Base-by-base conservation (phyloP, 2,329 filamentous ascomycete species). In the Fonsecaea erecta region DNA sequence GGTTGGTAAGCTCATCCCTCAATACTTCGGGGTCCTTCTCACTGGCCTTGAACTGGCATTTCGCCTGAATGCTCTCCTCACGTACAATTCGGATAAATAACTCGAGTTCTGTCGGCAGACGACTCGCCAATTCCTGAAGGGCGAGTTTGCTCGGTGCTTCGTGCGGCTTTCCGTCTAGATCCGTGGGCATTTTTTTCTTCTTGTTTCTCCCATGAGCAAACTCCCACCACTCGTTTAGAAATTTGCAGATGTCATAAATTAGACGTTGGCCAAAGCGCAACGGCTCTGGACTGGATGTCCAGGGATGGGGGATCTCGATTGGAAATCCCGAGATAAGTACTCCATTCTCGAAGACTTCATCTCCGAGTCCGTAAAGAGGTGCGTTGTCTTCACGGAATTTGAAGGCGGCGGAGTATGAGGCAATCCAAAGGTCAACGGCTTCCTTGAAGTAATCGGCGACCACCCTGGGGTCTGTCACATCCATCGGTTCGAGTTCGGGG, bases 331-430 rank as follows among this genome's bases (percentile, higher is more conserved):
- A 79, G 1, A 80, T 78, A 9, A 91, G 77, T 26, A 92, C 85
- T 6, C 89, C 89, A 69, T 89, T 81, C 55, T 87, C 82, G 34
- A 95, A 77, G 58, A 85, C 80, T 68, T 93, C 90, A 16, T 85
- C 79, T 18, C 84, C 83, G 3, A 97, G 83, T 1, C 92, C 92
- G 74, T 97, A 98, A 2, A 86, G 78, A 1, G 81, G 78, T 12
- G 90, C 82, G 71, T 94, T 90, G 37, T 86, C 84, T 67, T 85
- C 81, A 46, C 95, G 89, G 76, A 96, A 97, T 1, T 85, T 82
- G 71, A 86, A 90, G 2, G 85, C 87, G 2, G 83, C 83, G 68
- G 87, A 82, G 37, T 92, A 81, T 0, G 87, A 84, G 6, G 85
- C 84, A 48, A 88, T 80, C 65, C 93, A 86, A 3, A 96, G 84